These are phyloP conservation scores for Cyclostephanos tholiformis DNA, from an alignment of 108 stramenopile genomes.

Conservation along the genomic window DNA sequence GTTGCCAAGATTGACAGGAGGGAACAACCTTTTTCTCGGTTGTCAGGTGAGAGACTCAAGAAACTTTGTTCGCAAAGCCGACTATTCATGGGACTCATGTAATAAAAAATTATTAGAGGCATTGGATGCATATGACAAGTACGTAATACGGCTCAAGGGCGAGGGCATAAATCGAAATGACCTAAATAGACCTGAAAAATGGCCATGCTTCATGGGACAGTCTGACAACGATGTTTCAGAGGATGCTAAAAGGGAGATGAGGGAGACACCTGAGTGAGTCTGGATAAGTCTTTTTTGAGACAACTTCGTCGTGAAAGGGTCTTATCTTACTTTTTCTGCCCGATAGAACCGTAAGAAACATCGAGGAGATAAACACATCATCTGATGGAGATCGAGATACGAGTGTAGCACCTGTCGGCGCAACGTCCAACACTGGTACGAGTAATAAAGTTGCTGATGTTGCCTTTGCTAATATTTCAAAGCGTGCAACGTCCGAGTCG, in stretches of 20 bases:
- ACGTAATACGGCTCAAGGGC: conserved; percentile 2
- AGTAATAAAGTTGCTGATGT: neutral
- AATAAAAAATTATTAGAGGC: neutral
- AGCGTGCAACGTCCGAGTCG: neutral
- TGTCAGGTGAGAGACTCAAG: neutral
- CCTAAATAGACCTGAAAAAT: conserved; percentile 15
- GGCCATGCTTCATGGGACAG: neutral
- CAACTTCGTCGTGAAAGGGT: neutral
- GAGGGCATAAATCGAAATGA: neutral
- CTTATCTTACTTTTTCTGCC: neutral
- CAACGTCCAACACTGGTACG: neutral
- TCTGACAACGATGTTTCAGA: neutral
- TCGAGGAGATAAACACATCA: neutral
- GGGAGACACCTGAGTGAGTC: neutral
- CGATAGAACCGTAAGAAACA: neutral
- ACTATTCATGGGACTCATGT: neutral
- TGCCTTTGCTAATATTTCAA: neutral
- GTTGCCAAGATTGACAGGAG: conserved; percentile 1
- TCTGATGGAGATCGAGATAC: neutral
- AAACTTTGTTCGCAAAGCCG: neutral
- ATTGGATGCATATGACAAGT: conserved; percentile 11
- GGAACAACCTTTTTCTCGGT: neutral
- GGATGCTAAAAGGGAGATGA: neutral
- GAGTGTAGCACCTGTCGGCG: neutral
- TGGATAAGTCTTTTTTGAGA: neutral